Evolutionary conservation across 768 basidiomycete species (phyloP), one percentile per base, ranked within the genome.

Genomic region (Suillus bovinus): DNA sequence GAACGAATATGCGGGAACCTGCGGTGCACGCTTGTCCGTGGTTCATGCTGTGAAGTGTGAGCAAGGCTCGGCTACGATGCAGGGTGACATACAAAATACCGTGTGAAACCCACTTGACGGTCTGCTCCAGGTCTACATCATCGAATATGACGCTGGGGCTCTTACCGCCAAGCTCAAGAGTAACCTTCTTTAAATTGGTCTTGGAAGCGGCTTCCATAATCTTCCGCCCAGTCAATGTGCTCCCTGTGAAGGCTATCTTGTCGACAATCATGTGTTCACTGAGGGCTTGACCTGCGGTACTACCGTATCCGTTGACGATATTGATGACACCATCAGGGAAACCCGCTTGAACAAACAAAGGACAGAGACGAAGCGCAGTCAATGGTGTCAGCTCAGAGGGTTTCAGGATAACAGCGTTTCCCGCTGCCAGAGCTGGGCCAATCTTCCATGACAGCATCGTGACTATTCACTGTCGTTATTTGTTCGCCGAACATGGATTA

Each of bases 111-210:
- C 86, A 89, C 50, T 80, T 75, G 36, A 86, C 79, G 9, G 86
- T 83, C 64, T 83, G 75, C 20, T 88, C 83, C 34, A 88, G 66
- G 69, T 89, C 80, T 16, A 84, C 84, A 62, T 85, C 83, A 58
- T 88, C 79, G 69, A 87, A 88, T 61, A 90, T 78, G 67, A 90
- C 79, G 62, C 77, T 81, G 36, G 84, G 84, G 50, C 76, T 81
- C 74, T 89, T 88, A n/a, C 87, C 88, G n/a, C 89, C 89, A 36
- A 91, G 80, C 74, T 90, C 89, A 63, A 90, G 84, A 11, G 87
- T 86, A 47, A 88, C 84, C 46, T 81, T 80, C 77, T 91, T 91
- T 63, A 91, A 72, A 73, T 91, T 91, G 36, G 80, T 81, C 67
- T 80, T 79, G 22, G 85, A 82, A 5, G 90, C 81, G 0, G 87